These are phyloP conservation scores for Circinella umbellata DNA, from an alignment of 371 early-diverging fungal species.

Conservation along the genomic window DNA sequence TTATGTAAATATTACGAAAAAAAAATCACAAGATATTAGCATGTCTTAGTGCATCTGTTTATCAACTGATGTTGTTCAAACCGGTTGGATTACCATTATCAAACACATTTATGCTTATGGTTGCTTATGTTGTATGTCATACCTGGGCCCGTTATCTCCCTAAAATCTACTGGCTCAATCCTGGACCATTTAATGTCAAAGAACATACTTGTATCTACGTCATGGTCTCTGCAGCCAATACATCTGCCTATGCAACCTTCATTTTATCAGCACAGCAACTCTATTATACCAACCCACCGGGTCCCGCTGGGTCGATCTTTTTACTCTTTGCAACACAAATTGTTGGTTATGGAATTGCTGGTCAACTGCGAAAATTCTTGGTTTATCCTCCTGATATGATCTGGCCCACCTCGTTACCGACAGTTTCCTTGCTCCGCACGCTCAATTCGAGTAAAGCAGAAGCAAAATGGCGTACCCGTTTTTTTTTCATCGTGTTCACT, in stretches of 20 bases:
- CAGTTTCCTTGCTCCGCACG: slow-evolving; percentile 74
- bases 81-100: slow-evolving; percentile 45
- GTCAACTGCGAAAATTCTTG: slow-evolving; percentile 76
- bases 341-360: slow-evolving; percentile 86
- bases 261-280: slow-evolving; percentile 61
- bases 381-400: slow-evolving; percentile 86
- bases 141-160: slow-evolving; percentile 39
- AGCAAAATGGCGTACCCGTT: slow-evolving; percentile 65
- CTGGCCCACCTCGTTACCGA: slow-evolving; percentile 84
- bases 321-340: slow-evolving; percentile 70
- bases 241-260: slow-evolving; percentile 52
- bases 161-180: slow-evolving; percentile 41
- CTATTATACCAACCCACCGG: slow-evolving; percentile 52
- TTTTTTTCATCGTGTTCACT: slow-evolving; percentile 53
- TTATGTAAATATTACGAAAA: not conserved
- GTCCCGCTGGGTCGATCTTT: slow-evolving; percentile 50
- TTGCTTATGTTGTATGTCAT: slow-evolving; percentile 43
- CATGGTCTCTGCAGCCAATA: slow-evolving; percentile 42
- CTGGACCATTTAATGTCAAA: slow-evolving; percentile 51
- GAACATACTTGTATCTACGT: slow-evolving; percentile 49
- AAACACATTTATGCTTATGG: slow-evolving; percentile 47
- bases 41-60: slow-evolving; percentile 42
- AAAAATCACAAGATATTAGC: slow-evolving; percentile 31
- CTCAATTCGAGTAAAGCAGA: slow-evolving; percentile 67
- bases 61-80: slow-evolving; percentile 49